These are phyloP conservation scores for Trifolium dubium DNA, from an alignment of 306 rosid genomes.

Conservation along the genomic window DNA sequence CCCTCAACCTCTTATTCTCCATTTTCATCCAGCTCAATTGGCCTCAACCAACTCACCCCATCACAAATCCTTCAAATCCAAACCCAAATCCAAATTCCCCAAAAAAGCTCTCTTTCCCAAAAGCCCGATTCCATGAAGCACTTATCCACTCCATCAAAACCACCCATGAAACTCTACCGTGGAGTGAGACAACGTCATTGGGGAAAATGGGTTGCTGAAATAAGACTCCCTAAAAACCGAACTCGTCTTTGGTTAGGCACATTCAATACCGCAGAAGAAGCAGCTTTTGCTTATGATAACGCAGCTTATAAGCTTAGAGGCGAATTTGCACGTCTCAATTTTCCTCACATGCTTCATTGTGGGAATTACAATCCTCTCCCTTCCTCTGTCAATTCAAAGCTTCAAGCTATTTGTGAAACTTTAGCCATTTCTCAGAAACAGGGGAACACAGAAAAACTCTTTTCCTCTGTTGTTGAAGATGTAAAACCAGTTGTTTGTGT, in stretches of 20 bases:
- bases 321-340: constrained; percentile 80
- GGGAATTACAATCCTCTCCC: constrained; percentile 75
- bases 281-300: constrained; percentile 86
- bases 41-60: constrained; percentile 78
- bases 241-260: constrained; percentile 98
- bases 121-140: constrained; percentile 73
- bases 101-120: constrained; percentile 47
- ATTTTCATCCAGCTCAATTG: constrained; percentile 46
- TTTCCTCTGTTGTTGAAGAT: constrained; percentile 43
- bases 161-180: constrained; percentile 71
- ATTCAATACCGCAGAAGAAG: constrained; percentile 90
- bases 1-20: not conserved
- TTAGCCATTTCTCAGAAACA: constrained; percentile 55
- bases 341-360: constrained; percentile 65
- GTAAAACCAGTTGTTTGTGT: constrained; percentile 9
- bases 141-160: constrained; percentile 46
- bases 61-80: constrained; percentile 82
- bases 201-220: constrained; percentile 99
- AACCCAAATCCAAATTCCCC: constrained; percentile 59
- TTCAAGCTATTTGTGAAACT: constrained; percentile 74
- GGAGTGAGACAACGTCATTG: constrained; percentile 96
- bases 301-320: constrained; percentile 93
- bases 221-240: constrained; percentile 87
- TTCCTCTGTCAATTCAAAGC: constrained; percentile 81
- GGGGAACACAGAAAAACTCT: constrained; percentile 45